Percentiles rank a stretch among this genome's conserved stretches.
Evolutionary conservation across 2,329 filamentous ascomycete genomes (phyloP).

Genomic region (Hyphodiscus sp.): DNA sequence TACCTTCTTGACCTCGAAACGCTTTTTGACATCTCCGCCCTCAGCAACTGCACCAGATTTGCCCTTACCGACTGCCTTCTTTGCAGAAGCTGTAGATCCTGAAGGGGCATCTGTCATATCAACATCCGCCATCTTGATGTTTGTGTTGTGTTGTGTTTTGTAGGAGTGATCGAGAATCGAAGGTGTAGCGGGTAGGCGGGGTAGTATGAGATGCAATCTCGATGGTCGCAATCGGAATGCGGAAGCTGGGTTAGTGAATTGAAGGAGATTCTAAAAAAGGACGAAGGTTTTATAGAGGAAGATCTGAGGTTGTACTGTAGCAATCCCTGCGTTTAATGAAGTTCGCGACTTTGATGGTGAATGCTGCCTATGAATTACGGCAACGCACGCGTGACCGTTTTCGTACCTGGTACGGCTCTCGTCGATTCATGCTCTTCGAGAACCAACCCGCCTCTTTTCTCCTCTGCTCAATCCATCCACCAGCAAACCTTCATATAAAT

Average conservation of each 20-base stretch:
- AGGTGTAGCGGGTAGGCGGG: slow-evolving; percentile 20
- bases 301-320: no score
- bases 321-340: no score
- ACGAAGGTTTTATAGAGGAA: no score
- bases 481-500: slow-evolving; percentile 7
- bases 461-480: slow-evolving; percentile 1
- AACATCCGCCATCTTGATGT: slow-evolving; percentile 74
- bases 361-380: neutral
- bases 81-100: slow-evolving; percentile 44
- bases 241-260: no score
- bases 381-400: neutral
- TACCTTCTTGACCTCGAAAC: slow-evolving; percentile 99
- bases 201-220: slow-evolving; percentile 5
- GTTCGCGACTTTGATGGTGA: no score
- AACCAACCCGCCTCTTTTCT: slow-evolving; percentile 3
- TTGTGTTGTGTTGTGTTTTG: neutral
- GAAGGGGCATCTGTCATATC: slow-evolving; percentile 87
- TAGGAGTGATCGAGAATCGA: neutral
- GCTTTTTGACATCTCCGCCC: slow-evolving; percentile 73
- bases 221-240: no score
- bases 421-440: neutral
- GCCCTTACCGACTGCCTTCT: slow-evolving; percentile 42
- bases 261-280: no score
- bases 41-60: slow-evolving; percentile 43
- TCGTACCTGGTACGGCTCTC: neutral